A percentile compares a stretch with the other conserved stretches of the same genome.
Conservation (phyloP, 2,329 filamentous ascomycete genomes). For the Juglanconis oblonga region DNA sequence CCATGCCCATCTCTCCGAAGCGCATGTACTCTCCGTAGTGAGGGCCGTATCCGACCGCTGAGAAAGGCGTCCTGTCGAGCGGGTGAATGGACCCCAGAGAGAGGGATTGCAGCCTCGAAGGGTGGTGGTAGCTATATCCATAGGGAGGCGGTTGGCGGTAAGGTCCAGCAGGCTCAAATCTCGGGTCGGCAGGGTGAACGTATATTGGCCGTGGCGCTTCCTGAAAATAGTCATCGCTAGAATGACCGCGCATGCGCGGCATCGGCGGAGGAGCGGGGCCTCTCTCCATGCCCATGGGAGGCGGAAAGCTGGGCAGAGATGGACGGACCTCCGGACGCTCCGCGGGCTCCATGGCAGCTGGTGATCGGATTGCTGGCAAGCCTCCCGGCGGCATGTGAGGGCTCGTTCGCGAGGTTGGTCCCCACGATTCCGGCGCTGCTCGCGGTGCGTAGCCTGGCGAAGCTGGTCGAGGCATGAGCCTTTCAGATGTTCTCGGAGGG, state of each 20-base stretch:
- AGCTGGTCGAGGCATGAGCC: constrained; percentile 29
- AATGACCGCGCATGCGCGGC: constrained; percentile 30
- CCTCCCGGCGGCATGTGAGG: constrained; percentile 30
- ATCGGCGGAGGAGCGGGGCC: constrained; percentile 25
- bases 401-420: constrained; percentile 30
- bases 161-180: constrained; percentile 30
- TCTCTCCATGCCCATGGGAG: constrained; percentile 35
- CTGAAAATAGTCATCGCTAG: constrained; percentile 34
- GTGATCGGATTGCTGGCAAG: constrained; percentile 30
- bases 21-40: constrained; percentile 43
- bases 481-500: constrained; percentile 26
- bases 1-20: constrained; percentile 36
- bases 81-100: constrained; percentile 41
- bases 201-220: constrained; percentile 27
- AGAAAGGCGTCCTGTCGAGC: constrained; percentile 44
- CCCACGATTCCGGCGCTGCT: constrained; percentile 34
- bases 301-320: constrained; percentile 39
- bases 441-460: constrained; percentile 32
- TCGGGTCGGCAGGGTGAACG: constrained; percentile 24
- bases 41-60: constrained; percentile 36
- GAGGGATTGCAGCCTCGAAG: constrained; percentile 42
- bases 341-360: constrained; percentile 29
- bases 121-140: constrained; percentile 40
- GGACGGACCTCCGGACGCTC: constrained; percentile 35
- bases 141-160: constrained; percentile 33